Evolutionary conservation across 164 flowering plant genomes (phyloP), one percentile per base, ranked within the genome.

Genomic region (Stephania yunnanensis): DNA sequence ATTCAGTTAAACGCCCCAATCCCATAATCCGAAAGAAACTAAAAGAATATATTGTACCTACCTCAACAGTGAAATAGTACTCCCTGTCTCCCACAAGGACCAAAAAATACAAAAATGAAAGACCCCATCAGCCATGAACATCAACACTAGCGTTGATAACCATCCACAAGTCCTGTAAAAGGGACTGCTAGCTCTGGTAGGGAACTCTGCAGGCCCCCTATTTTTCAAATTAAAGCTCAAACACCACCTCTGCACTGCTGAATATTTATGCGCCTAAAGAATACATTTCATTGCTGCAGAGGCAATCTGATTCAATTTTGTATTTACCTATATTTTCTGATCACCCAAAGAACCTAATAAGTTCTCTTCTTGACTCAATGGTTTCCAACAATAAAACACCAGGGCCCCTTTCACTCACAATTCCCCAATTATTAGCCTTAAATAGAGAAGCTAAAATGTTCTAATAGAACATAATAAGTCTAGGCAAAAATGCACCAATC

Each of bases 171-270:
- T 15, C 64, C 19, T 58, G 17, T 15, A 58, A 58, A 19, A 15
- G 20, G 20, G 64, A 50, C 55, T 50, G 55, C 55, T 50, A 8
- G 55, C 15, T 50, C 55, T 50, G 55, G 15, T 10, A 50, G 11
- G 64, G 19, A 58, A 58, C 15, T n/a, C 17, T 7, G 64, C 17
- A n/a, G 64, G 17, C 20, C 64, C 64, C 3, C 19, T 58, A 3
- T 58, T 58, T 58, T 58, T 58, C 64, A 58, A 58, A 58, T 58
- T 58, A 58, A 58, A 58, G 64, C 20, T 17, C 64, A 58, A 58
- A 13, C 55, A 9, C 55, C 6, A 50, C 42, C 55, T 9, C 10
- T 9, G 64, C 64, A 15, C 64, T 58, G 20, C 64, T 58, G 64
- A 19, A 58, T 15, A 58, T 58, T 2, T 15, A 2, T 58, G 20